These are phyloP conservation scores for Parastagonospora nodorum DNA, from an alignment of 2,329 filamentous ascomycete genomes.

Conservation along the genomic window DNA sequence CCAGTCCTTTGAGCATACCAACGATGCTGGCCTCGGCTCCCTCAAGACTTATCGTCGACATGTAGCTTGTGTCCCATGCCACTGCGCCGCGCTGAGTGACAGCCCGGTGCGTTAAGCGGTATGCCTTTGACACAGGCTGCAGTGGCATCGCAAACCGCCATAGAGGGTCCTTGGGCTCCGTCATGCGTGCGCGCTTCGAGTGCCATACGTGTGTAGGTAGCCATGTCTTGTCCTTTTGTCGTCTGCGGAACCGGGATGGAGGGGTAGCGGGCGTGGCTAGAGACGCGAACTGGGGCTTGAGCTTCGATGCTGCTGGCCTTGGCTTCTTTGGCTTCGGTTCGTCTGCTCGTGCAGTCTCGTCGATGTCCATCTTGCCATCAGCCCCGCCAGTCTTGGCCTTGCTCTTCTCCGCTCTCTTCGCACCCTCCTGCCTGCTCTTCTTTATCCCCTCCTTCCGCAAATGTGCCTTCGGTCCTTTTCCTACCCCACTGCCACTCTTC, in stretches of 20 bases:
- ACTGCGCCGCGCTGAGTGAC: constrained; percentile 76
- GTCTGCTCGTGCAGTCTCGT: constrained; percentile 7
- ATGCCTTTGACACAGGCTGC: constrained; percentile 87
- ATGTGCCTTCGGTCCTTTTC: constrained; percentile 51
- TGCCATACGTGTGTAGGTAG: constrained; percentile 94
- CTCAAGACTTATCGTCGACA: constrained; percentile 80
- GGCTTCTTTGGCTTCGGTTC: constrained; percentile 10
- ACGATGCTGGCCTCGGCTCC: constrained; percentile 69
- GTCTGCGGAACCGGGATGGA: constrained; percentile 76
- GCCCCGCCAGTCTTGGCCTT: constrained; percentile 35
- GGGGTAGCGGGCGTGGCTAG: constrained; percentile 69
- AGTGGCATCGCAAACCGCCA: constrained; percentile 90
- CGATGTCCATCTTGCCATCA: constrained; percentile 31
- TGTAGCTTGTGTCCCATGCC: constrained; percentile 93
- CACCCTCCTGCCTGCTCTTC: constrained; percentile 66
- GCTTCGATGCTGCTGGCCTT: constrained; percentile 45
- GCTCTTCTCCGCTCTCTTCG: constrained; percentile 59
- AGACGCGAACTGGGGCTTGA: constrained; percentile 72
- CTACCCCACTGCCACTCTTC: constrained; percentile 63
- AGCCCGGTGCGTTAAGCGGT: constrained; percentile 83
- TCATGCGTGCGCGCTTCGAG: constrained; percentile 90
- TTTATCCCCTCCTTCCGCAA: constrained; percentile 78
- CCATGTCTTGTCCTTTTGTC: constrained; percentile 89
- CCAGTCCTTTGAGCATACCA: constrained; percentile 67
- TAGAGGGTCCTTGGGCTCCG: constrained; percentile 73